Evolutionary conservation across 768 basidiomycete genomes (phyloP), one percentile per base, ranked within the genome.

Genomic region (Phanerodontia chrysosporium): DNA sequence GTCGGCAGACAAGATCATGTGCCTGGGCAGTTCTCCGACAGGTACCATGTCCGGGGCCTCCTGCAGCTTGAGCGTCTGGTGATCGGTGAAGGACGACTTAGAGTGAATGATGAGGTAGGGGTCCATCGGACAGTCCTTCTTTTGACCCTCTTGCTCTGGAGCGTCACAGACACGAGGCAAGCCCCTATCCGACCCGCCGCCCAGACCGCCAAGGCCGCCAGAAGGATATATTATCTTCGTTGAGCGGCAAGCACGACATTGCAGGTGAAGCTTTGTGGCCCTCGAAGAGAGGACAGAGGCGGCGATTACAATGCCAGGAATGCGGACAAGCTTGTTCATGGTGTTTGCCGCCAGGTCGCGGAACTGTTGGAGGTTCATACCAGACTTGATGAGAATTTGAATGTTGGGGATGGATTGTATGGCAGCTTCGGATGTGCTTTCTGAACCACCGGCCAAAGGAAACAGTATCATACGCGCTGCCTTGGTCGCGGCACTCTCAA

Each of bases 41-140:
- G 97, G 97, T 1, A 99, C 97, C 93, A 98, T 97, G 72, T 99
- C 97, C 0, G 97, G 97, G 18, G 96, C 95, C 73, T 99, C 97
- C 73, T 99, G 97, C 13, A 99, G 82, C 71, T 99, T 99, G 65
- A 99, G 80, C 12, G 85, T 90, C 73, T 99, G 97, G 65, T 97
- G 95, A 69, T 99, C 97, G 8, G 95, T 89, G 69, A 98, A 99
- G 6, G 83, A 80, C 30, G 93, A 98, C 74, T 93, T 92, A 36
- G 93, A 89, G 72, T 99, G 97, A 16, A 98, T 78, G 69, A 99
- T 95, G 54, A 94, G 80, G 74, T 95, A 99, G 1, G 97, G 97
- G 70, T 98, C 97, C 55, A 98, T 72, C 0, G 95, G 95, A 68
- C 97, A 99, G 63, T 95, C 90, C 65, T 98, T 97, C 71, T 89